These are phyloP conservation scores for Leishmania mexicana DNA, from an alignment of 208 protist species.

Conservation along the genomic window DNA sequence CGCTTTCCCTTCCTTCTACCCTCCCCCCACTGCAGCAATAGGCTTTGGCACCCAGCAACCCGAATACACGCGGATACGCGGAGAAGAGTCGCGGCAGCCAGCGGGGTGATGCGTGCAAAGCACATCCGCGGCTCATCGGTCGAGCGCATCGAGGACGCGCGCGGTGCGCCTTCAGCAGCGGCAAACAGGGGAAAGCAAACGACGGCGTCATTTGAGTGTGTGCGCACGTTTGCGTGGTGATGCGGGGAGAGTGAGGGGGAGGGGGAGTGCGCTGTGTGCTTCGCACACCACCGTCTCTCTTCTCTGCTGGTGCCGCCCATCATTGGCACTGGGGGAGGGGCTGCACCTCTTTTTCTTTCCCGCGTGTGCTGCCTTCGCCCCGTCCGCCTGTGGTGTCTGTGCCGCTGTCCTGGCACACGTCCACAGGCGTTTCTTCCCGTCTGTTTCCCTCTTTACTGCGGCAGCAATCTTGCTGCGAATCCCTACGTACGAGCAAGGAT, in stretches of 20 bases:
- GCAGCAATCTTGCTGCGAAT: background rate
- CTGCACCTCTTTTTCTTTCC: background rate
- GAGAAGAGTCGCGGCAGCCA: no score
- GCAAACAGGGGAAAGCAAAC: background rate
- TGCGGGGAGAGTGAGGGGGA: background rate
- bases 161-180: background rate
- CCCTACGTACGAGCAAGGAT: background rate
- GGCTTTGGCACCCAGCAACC: background rate
- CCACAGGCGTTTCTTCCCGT: background rate
- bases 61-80: background rate
- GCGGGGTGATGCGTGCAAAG: background rate
- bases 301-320: background rate
- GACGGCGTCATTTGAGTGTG: background rate
- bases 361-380: background rate
- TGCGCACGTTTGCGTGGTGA: background rate
- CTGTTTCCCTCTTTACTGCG: background rate
- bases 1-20: background rate
- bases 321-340: background rate
- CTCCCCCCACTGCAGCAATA: background rate
- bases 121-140: no score
- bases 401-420: background rate
- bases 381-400: background rate
- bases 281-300: background rate
- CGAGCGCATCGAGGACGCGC: no score
- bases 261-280: background rate